phyloP scores from a whole-genome alignment of 345 rosid genomes.

The Moricandia moricandioides region DNA sequence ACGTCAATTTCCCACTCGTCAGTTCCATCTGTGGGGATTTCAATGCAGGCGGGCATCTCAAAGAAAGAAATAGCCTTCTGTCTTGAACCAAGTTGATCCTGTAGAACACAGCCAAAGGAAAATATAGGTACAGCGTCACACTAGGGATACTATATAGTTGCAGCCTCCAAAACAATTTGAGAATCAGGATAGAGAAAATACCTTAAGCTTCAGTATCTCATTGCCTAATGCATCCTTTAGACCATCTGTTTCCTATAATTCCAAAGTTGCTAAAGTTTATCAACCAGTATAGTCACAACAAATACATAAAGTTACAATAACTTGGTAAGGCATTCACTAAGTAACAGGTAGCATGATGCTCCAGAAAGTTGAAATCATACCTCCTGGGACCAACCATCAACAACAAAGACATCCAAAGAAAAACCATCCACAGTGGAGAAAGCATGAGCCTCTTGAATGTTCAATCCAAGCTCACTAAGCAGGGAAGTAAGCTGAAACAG shows the following conservation, averaged over 20 bases:
- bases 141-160: conserved; percentile 5
- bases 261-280: conserved; percentile 25
- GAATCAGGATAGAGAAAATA: conserved; percentile 33
- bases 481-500: conserved; percentile 71
- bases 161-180: conserved; percentile 1
- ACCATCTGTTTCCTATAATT: conserved; percentile 68
- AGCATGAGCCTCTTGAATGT: conserved; percentile 97
- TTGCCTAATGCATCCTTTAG: conserved; percentile 59
- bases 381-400: conserved; percentile 94
- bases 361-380: conserved; percentile 38
- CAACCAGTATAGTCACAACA: conserved; percentile 15
- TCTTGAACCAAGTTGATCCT: conserved; percentile 57
- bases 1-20: conserved; percentile 96
- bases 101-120: conserved; percentile 37
- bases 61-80: conserved; percentile 45
- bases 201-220: conserved; percentile 77
- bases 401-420: conserved; percentile 91
- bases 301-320: conserved; percentile 15
- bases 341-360: background rate
- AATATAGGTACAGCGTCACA: background rate
- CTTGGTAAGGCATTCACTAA: background rate
- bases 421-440: conserved; percentile 92
- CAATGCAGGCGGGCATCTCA: conserved; percentile 60
- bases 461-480: conserved; percentile 85
- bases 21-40: conserved; percentile 83